A percentile compares a stretch with the other conserved stretches of the same genome.
phyloP scores from a whole-genome alignment of 106 monocot species.

The Allium cepa region DNA sequence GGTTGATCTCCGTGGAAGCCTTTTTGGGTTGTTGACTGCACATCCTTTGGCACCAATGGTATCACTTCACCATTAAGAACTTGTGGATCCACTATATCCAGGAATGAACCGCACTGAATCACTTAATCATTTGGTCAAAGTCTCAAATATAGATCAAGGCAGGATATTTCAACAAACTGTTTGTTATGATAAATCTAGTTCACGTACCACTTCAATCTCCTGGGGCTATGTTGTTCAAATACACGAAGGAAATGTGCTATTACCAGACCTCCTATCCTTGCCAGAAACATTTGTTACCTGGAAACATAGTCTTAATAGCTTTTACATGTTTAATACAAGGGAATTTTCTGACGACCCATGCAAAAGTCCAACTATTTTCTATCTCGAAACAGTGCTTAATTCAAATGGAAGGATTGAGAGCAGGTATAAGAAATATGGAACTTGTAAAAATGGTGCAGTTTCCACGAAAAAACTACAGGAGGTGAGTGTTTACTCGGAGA shows the following conservation, averaged over 20 bases:
- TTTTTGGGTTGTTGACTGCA: conserved; percentile 59
- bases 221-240: conserved; percentile 85
- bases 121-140: conserved; percentile 43
- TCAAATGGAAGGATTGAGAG: conserved; percentile 22
- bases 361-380: conserved; percentile 58
- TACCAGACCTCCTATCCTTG: conserved; percentile 52
- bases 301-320: conserved; percentile 20
- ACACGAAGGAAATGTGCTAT: conserved; percentile 54
- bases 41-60: conserved; percentile 70
- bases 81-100: conserved; percentile 62
- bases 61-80: conserved; percentile 82
- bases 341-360: conserved; percentile 55
- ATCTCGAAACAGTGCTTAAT: conserved; percentile 30
- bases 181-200: conserved; percentile 47
- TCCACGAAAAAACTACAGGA: conserved; percentile 27
- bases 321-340: conserved; percentile 71
- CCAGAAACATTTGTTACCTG: conserved; percentile 66
- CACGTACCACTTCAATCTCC: conserved; percentile 50
- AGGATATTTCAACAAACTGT: conserved; percentile 67
- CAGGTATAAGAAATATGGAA: conserved; percentile 38
- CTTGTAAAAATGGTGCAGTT: conserved; percentile 21
- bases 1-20: conserved; percentile 74
- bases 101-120: conserved; percentile 32
- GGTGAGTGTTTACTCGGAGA: conserved; percentile 41
- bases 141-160: conserved; percentile 39